Evolutionary conservation across 2,329 filamentous ascomycete species (phyloP).

Genomic region (Sporothrix globosa): DNA sequence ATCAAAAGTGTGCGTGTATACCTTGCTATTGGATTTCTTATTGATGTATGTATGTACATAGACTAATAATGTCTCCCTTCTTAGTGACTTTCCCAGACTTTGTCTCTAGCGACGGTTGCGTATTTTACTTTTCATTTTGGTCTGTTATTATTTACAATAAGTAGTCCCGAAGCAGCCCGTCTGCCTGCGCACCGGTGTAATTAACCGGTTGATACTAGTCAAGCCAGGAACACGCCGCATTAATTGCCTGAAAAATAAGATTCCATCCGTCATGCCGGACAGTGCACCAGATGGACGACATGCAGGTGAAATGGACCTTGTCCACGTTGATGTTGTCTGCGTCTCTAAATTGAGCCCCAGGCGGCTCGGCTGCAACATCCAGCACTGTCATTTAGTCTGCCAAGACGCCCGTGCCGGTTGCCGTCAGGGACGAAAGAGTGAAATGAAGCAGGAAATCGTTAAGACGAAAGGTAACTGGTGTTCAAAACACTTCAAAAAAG

Average conservation of each 20-base stretch:
- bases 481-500: background rate
- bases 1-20: background rate
- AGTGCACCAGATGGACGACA: background rate
- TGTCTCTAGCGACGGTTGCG: no score
- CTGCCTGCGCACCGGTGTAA: background rate
- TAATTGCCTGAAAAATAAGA: background rate
- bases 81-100: no score
- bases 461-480: background rate
- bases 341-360: background rate
- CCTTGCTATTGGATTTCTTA: background rate
- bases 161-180: background rate
- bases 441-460: background rate
- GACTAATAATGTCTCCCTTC: no score
- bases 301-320: background rate
- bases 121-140: background rate
- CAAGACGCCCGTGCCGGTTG: background rate
- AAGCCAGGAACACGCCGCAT: background rate
- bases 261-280: background rate
- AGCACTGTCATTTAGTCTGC: background rate
- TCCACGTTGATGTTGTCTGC: background rate
- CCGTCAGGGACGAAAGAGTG: background rate
- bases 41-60: background rate
- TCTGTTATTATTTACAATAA: background rate
- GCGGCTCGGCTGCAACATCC: background rate
- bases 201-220: background rate